Evolutionary conservation across 2,329 filamentous ascomycete genomes (phyloP), one percentile per base, ranked within the genome.

Genomic region (Chaetoscypha palmicola): DNA sequence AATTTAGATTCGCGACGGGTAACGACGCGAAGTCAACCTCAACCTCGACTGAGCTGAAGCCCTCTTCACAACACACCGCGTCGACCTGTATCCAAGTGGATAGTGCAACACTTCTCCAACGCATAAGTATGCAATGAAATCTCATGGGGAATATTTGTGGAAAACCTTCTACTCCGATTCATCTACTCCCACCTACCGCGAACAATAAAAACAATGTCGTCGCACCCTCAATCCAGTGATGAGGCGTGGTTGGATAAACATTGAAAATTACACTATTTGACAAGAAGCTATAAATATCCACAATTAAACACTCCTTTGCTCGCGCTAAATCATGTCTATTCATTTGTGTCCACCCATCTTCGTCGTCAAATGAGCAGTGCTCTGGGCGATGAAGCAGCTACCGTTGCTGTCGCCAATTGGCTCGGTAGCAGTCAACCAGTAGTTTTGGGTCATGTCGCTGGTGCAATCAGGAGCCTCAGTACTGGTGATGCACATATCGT

Each of bases 401-500:
- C 59, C 59, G 31, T 59, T 51, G n/a, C 52, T 55, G 39, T 21
- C 16, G 14, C 59, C 59, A 38, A 61, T 42, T 16, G 58, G 53
- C 3, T 50, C 10, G 4, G 47, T 52, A 17, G 34, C 53, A 21
- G 53, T 56, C 35, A 57, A 43, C 59, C 59, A 62, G 39, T 43
- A 52, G 51, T 62, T 62, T 41, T 62, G 43, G 36, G 50, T 55
- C 21, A 37, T 47, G 31, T 51, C 48, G 38, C 55, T 58, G 14
- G 43, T 52, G 42, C 59, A 62, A 1, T 21, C n/a, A 8, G 46
- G 24, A 19, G 51, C 53, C 45, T 62, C 58, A 3, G 8, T 12
- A 34, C 46, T 49, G 24, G 33, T 53, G 45, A 62, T 61, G n/a
- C 50, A 46, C 59, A 62, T 61, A 38, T 54, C 44, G 28, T 62